Percentiles rank a stretch among this genome's conserved stretches.
Evolutionary conservation across 306 rosid genomes (phyloP).

Genomic region (Rosa multiflora): DNA sequence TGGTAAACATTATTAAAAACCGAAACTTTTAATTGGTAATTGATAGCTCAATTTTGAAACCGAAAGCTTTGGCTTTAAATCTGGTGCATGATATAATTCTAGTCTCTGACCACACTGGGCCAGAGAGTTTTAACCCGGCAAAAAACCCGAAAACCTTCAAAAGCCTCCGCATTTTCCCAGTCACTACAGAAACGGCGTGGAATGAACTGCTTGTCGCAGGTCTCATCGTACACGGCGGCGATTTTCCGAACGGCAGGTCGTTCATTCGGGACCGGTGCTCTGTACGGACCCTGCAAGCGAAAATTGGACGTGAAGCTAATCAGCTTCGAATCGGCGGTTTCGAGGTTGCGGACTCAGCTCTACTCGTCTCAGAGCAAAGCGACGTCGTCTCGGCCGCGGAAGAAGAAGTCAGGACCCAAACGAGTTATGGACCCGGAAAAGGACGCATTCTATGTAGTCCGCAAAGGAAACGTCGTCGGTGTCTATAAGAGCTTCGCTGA

Average conservation of each 20-base stretch:
- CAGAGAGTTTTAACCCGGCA: background rate
- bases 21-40: no score
- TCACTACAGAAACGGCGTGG: background rate
- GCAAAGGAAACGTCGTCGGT: slow-evolving; percentile 84
- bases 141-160: background rate
- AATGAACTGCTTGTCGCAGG: slow-evolving; percentile 61
- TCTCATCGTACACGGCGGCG: slow-evolving; percentile 51
- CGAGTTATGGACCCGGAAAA: slow-evolving; percentile 53
- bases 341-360: slow-evolving; percentile 44
- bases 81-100: no score
- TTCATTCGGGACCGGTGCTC: background rate
- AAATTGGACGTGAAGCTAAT: slow-evolving; percentile 23
- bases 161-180: background rate
- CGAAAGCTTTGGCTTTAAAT: no score
- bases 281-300: slow-evolving; percentile 34
- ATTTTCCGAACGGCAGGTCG: slow-evolving; percentile 40
- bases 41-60: no score
- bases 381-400: slow-evolving; percentile 27
- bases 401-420: slow-evolving; percentile 41
- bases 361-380: slow-evolving; percentile 47
- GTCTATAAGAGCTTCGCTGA: slow-evolving; percentile 58
- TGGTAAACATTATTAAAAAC: no score
- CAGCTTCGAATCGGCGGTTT: slow-evolving; percentile 30
- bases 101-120: no score
- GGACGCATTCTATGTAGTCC: slow-evolving; percentile 69